A percentile compares a stretch with the other conserved stretches of the same genome.
Conservation (phyloP, 1,284 basidiomycete genomes). For the Leccinum laetum region DNA sequence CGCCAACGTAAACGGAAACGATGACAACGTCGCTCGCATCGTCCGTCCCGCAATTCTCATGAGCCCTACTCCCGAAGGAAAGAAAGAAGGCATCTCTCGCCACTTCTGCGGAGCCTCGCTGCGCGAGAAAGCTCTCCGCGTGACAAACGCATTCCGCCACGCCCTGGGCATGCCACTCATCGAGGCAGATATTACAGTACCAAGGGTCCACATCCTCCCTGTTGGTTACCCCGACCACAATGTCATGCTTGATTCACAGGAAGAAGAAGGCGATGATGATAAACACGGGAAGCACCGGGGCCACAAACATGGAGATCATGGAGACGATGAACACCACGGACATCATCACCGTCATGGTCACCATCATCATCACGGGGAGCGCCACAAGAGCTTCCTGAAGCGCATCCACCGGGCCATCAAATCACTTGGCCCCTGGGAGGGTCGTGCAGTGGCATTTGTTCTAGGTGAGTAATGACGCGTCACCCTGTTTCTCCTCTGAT, state of each 20-base stretch:
- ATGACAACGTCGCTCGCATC: conserved; percentile 29
- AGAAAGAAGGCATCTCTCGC: conserved; percentile 14
- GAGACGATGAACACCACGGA: conserved; percentile 21
- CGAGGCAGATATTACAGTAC: conserved; percentile 12
- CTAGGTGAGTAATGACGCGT: conserved; percentile 50
- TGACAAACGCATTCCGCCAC: conserved; percentile 33
- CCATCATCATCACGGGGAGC: conserved; percentile 26
- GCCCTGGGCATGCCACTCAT: conserved; percentile 32
- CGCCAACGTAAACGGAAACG: conserved; percentile 34
- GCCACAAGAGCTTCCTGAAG: conserved; percentile 45
- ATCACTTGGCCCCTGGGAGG: conserved; percentile 78
- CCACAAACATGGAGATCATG: conserved; percentile 10
- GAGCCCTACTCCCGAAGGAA: conserved; percentile 2
- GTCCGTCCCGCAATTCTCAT: conserved; percentile 18
- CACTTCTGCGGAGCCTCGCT: conserved; percentile 32
- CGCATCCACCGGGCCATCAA: conserved; percentile 66
- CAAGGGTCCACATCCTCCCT: conserved; percentile 21
- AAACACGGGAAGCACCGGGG: conserved; percentile 18
- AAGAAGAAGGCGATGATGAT: conserved; percentile 10
- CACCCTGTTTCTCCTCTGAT: neutral
- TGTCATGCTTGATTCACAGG: conserved; percentile 5
- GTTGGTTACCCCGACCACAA: conserved; percentile 8
- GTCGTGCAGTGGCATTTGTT: conserved; percentile 75
- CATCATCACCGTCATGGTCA: conserved; percentile 20
- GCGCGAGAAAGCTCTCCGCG: conserved; percentile 33